These are phyloP conservation scores for Dissoconium aciculare DNA, from an alignment of 2,329 filamentous ascomycete species.

Conservation along the genomic window DNA sequence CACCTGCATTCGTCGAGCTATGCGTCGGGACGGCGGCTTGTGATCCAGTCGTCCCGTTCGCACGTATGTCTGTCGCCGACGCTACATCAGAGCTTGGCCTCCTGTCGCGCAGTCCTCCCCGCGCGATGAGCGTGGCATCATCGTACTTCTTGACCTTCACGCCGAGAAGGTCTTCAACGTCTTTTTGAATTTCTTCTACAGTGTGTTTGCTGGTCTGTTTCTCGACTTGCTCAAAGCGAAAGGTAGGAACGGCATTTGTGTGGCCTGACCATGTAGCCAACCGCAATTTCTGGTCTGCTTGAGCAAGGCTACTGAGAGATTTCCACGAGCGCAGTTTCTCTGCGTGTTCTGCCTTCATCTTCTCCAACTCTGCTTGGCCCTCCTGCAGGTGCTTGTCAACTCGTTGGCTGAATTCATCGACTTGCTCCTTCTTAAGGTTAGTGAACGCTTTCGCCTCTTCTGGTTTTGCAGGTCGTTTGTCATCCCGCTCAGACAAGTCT, in stretches of 20 bases:
- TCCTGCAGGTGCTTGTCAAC: slow-evolving; percentile 57
- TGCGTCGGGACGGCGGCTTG: background rate
- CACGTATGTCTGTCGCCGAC: slow-evolving; percentile 38
- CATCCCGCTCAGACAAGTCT: slow-evolving; percentile 9
- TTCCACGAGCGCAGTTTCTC: slow-evolving; percentile 61
- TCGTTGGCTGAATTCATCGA: slow-evolving; percentile 70
- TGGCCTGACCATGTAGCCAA: slow-evolving; percentile 40
- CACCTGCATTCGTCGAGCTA: background rate
- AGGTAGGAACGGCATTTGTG: slow-evolving; percentile 20
- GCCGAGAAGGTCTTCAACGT: slow-evolving; percentile 58
- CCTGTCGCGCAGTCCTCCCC: slow-evolving; percentile 23
- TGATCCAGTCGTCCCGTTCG: slow-evolving; percentile 3
- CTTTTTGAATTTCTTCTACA: slow-evolving; percentile 57
- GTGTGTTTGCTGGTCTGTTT: slow-evolving; percentile 30
- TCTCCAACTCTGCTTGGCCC: slow-evolving; percentile 67
- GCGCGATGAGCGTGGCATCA: slow-evolving; percentile 18
- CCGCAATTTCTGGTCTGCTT: slow-evolving; percentile 63
- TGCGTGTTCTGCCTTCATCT: slow-evolving; percentile 66
- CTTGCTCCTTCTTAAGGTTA: slow-evolving; percentile 57
- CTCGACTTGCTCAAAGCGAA: slow-evolving; percentile 33
- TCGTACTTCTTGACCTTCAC: slow-evolving; percentile 39
- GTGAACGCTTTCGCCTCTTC: slow-evolving; percentile 40
- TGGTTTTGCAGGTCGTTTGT: slow-evolving; percentile 13
- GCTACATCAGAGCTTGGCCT: slow-evolving; percentile 9
- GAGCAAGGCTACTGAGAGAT: slow-evolving; percentile 52